Percentiles rank a stretch among this genome's conserved stretches.
phyloP scores from a whole-genome alignment of 1,139 yeast species.

The Pichia sp. region DNA sequence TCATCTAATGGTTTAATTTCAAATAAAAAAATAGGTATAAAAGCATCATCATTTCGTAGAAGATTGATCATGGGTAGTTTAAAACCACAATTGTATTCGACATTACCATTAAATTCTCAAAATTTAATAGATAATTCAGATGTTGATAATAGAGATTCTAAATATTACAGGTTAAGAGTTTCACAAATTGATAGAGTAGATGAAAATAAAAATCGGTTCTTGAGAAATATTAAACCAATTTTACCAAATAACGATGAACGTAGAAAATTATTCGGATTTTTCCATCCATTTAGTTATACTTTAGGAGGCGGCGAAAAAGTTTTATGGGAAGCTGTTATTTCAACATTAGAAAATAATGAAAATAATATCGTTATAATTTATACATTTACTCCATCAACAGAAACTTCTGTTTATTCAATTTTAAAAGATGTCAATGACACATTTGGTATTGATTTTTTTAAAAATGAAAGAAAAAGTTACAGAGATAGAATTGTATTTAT shows the following conservation, averaged over 20 bases:
- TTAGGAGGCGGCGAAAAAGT: slow-evolving; percentile 99
- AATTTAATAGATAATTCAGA: slow-evolving; percentile 8
- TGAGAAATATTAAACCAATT: slow-evolving; percentile 29
- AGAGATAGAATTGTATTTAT: slow-evolving; percentile 59
- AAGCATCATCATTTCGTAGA: slow-evolving; percentile 39
- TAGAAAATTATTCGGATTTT: slow-evolving; percentile 63
- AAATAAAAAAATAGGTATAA: slow-evolving; percentile 25
- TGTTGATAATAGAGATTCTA: slow-evolving; percentile 15
- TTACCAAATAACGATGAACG: slow-evolving; percentile 37
- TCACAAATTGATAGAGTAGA: slow-evolving; percentile 23
- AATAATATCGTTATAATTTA: slow-evolving; percentile 65
- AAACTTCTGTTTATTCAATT: slow-evolving; percentile 45
- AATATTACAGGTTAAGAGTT: slow-evolving; percentile 19
- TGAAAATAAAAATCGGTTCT: slow-evolving; percentile 14
- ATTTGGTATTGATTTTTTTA: slow-evolving; percentile 51
- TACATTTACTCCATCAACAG: slow-evolving; percentile 42
- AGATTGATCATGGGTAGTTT: slow-evolving; percentile 40
- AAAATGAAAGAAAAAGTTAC: slow-evolving; percentile 27
- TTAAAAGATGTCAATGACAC: slow-evolving; percentile 51
- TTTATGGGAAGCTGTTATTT: slow-evolving; percentile 85
- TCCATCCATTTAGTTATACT: slow-evolving; percentile 93
- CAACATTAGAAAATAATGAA: slow-evolving; percentile 50
- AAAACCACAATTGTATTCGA: slow-evolving; percentile 44
- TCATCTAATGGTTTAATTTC: slow-evolving; percentile 27
- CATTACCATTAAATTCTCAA: slow-evolving; percentile 23